Evolutionary conservation across 1,284 basidiomycete species (phyloP).

Genomic region (Rhodotorula mucilaginosa): DNA sequence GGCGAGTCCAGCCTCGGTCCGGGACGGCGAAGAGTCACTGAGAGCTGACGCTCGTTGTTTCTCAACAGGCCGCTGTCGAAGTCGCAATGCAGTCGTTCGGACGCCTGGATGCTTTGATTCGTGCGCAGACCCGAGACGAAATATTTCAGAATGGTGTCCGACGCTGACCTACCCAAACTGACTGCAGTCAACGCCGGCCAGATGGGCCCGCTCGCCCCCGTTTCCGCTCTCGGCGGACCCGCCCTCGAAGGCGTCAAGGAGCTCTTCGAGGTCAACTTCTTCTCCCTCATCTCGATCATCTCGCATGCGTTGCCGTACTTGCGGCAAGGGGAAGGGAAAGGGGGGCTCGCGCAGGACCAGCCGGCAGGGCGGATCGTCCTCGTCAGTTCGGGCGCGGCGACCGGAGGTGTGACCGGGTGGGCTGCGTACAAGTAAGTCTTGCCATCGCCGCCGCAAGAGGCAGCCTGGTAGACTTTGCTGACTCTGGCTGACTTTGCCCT

Average conservation of each 20-base stretch:
- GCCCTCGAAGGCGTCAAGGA: slow-evolving; percentile 31
- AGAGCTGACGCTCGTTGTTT: not conserved
- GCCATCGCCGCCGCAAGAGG: not conserved
- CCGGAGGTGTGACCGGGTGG: slow-evolving; percentile 66
- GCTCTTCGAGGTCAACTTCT: slow-evolving; percentile 74
- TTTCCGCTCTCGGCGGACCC: slow-evolving; percentile 45
- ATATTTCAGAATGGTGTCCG: not conserved
- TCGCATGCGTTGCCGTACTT: slow-evolving; percentile 65
- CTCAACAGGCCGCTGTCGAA: slow-evolving; percentile 56
- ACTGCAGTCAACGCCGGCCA: slow-evolving; percentile 72
- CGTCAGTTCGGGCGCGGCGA: slow-evolving; percentile 76
- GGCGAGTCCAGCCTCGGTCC: slow-evolving; percentile 2
- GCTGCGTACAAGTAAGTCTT: slow-evolving; percentile 59
- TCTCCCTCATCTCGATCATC: slow-evolving; percentile 69
- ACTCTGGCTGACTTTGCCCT: not conserved
- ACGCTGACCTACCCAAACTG: not conserved
- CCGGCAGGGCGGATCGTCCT: slow-evolving; percentile 65
- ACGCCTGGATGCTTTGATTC: slow-evolving; percentile 67
- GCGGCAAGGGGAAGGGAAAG: slow-evolving; percentile 48
- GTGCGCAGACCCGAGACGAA: not conserved
- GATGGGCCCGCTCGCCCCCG: slow-evolving; percentile 53
- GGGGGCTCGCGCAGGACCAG: slow-evolving; percentile 35
- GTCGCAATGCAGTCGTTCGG: slow-evolving; percentile 53
- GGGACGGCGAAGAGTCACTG: not conserved
- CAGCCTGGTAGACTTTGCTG: not conserved